A percentile compares a stretch with the other conserved stretches of the same genome.
Conservation (phyloP, 176 grass and related monocot species). For the Guadua angustifolia region DNA sequence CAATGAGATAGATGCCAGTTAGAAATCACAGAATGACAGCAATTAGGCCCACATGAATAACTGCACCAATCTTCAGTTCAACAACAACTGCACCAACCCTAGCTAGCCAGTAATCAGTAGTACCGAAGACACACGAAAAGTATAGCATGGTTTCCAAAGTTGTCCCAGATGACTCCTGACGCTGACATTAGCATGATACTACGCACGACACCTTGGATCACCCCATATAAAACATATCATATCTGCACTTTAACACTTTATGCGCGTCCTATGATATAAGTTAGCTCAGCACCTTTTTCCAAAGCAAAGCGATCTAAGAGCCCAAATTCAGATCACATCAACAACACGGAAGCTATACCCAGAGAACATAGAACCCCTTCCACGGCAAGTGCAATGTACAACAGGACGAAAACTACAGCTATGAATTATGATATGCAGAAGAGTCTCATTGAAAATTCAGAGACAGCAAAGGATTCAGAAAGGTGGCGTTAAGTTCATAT, state of each 20-base stretch:
- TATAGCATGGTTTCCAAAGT: neutral
- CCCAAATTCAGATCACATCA: constrained; percentile 11
- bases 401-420: neutral
- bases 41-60: neutral
- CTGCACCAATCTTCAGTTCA: neutral
- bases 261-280: constrained; percentile 38
- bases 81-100: neutral
- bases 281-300: neutral
- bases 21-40: neutral
- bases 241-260: neutral
- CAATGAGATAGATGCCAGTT: neutral
- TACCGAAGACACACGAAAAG: neutral
- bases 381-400: constrained; percentile 22
- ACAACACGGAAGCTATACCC: neutral
- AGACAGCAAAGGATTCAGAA: neutral
- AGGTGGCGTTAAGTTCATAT: neutral
- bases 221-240: neutral
- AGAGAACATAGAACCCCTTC: neutral
- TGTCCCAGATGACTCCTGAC: neutral
- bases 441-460: neutral
- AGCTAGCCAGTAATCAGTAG: neutral
- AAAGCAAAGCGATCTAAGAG: constrained; percentile 29
- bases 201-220: neutral
- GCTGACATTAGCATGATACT: constrained; percentile 9
- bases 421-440: neutral